These are phyloP conservation scores for Paxillus rubicundulus DNA, from an alignment of 768 basidiomycete genomes.

Conservation along the genomic window DNA sequence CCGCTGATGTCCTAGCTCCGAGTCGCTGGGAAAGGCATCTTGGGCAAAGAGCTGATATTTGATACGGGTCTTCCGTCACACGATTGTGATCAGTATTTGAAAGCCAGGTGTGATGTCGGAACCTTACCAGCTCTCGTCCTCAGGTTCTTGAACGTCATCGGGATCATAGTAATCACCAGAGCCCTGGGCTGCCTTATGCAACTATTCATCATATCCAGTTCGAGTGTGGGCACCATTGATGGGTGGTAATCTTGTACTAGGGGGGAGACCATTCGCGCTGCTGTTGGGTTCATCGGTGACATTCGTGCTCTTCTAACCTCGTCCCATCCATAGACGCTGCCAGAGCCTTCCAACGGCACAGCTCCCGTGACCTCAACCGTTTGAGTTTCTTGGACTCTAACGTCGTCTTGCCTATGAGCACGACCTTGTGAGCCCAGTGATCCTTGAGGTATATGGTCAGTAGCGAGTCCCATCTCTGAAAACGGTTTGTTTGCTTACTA, in stretches of 20 bases:
- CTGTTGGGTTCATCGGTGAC: not conserved
- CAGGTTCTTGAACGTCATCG: not conserved
- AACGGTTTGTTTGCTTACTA: slow-evolving; percentile 4
- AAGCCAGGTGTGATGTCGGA: no score
- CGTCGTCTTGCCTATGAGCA: not conserved
- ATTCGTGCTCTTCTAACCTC: slow-evolving; percentile 9
- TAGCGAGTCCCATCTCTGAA: not conserved
- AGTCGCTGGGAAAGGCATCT: not conserved
- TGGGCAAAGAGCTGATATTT: not conserved
- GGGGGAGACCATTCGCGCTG: slow-evolving; percentile 1
- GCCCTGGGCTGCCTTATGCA: not conserved
- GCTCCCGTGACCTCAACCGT: slow-evolving; percentile 4
- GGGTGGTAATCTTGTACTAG: slow-evolving; percentile 4
- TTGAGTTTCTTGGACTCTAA: not conserved
- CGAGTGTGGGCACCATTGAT: not conserved
- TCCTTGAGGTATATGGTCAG: slow-evolving; percentile 10
- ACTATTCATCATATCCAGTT: not conserved
- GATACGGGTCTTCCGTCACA: not conserved
- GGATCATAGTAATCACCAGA: slow-evolving; percentile 2
- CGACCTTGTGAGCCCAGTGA: slow-evolving; percentile 20
- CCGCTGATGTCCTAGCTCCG: not conserved
- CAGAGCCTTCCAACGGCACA: slow-evolving; percentile 4
- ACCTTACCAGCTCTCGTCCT: not conserved
- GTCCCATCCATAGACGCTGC: slow-evolving; percentile 8
- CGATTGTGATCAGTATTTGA: not conserved